Evolutionary conservation across 78 protist genomes (phyloP).

Genomic region (Dictyostelium intermedium): DNA sequence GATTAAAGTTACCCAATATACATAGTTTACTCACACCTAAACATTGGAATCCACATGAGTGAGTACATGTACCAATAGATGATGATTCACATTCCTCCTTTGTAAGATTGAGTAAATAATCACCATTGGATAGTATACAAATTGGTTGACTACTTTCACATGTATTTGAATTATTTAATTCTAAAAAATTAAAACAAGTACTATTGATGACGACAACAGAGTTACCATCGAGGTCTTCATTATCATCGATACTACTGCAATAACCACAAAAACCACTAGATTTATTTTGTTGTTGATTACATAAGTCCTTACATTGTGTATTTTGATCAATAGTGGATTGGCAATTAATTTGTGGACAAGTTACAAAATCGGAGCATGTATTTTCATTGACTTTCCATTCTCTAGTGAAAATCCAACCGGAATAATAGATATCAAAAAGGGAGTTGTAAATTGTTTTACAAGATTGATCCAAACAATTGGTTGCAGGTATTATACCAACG

Average conservation of each 20-base stretch:
- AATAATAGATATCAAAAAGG: neutral
- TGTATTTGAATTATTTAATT: neutral
- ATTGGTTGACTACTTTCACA: neutral
- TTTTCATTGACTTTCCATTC: neutral
- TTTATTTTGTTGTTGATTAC: neutral
- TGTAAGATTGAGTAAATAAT: neutral
- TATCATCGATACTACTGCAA: neutral
- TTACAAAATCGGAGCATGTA: neutral
- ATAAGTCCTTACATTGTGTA: neutral
- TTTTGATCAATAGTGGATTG: neutral
- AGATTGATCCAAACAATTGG: neutral
- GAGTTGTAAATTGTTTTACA: neutral
- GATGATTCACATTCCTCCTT: neutral
- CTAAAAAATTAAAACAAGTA: neutral
- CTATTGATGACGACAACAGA: no score
- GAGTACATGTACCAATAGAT: neutral
- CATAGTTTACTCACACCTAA: neutral
- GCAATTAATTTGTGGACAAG: neutral
- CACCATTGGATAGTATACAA: neutral
- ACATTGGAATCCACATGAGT: neutral
- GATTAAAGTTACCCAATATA: neutral
- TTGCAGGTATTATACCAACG: neutral
- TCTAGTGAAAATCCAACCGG: neutral
- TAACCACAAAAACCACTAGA: neutral
- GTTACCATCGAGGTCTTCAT: neutral